These are phyloP conservation scores for Citrus mangshanensis DNA, from an alignment of 345 rosid genomes.

Conservation along the genomic window DNA sequence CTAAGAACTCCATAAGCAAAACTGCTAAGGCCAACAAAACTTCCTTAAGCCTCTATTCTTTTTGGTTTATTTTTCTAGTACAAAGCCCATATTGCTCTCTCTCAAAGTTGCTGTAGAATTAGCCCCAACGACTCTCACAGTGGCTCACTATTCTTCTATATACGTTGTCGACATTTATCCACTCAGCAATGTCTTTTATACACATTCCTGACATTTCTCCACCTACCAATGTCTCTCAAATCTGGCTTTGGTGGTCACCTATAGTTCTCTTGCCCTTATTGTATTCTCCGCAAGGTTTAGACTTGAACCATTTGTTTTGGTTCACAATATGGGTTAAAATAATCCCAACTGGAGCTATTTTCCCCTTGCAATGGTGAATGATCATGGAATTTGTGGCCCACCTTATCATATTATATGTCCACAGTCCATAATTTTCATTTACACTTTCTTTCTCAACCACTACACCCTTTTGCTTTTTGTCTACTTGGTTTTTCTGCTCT, in stretches of 20 bases:
- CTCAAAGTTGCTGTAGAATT: neutral
- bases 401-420: neutral
- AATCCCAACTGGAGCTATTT: neutral
- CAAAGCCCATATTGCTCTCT: neutral
- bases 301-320: too few relatives aligned
- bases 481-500: neutral
- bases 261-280: too few relatives aligned
- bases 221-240: neutral
- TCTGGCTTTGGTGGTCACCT: neutral
- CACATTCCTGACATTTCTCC: neutral
- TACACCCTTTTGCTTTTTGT: neutral
- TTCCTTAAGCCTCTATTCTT: neutral
- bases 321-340: too few relatives aligned
- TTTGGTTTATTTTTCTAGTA: neutral
- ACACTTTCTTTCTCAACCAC: neutral
- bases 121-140: neutral
- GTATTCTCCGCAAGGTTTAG: neutral
- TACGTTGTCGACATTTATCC: neutral
- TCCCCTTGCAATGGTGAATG: neutral
- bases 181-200: neutral
- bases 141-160: too few relatives aligned
- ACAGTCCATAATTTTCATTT: neutral
- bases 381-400: neutral
- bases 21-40: neutral
- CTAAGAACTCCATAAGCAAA: neutral